Percentiles rank a stretch among this genome's conserved stretches.
phyloP scores from a whole-genome alignment of 1,284 basidiomycete species.

The Ustilago vetiveriae region DNA sequence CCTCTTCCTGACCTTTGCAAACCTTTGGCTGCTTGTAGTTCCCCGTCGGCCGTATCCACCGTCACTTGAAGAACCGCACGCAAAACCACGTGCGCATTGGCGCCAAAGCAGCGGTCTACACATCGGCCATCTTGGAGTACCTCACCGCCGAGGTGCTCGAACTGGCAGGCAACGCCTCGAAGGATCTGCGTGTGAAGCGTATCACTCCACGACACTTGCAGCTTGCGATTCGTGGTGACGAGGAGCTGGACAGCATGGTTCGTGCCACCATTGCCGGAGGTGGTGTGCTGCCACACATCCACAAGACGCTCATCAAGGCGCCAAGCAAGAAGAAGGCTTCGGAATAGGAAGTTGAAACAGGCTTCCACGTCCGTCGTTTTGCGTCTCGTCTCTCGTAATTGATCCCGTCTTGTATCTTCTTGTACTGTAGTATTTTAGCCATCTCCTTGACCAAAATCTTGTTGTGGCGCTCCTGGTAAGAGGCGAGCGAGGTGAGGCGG shows the following conservation, averaged over 20 bases:
- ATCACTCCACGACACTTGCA: conserved; percentile 94
- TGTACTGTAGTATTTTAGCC: conserved; percentile 42
- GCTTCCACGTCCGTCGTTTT: conserved; percentile 8
- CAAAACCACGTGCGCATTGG: conserved; percentile 93
- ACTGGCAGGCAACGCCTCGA: conserved; percentile 95
- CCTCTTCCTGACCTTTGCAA: background rate
- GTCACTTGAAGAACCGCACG: conserved; percentile 90
- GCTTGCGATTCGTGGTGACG: conserved; percentile 93
- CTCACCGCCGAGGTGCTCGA: conserved; percentile 89
- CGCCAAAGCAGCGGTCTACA: conserved; percentile 90
- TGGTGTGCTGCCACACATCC: conserved; percentile 95
- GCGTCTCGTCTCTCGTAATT: conserved; percentile 20
- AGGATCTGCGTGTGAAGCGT: conserved; percentile 93
- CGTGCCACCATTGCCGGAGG: conserved; percentile 75
- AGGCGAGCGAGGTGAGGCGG: background rate
- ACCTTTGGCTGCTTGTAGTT: conserved; percentile 71
- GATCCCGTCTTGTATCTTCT: conserved; percentile 28
- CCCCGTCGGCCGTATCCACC: conserved; percentile 91
- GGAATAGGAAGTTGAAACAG: conserved; percentile 1
- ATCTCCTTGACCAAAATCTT: conserved; percentile 12
- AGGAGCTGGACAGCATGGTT: conserved; percentile 77
- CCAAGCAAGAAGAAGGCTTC: conserved; percentile 53
- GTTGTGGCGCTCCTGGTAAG: too few species aligned
- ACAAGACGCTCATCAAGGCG: conserved; percentile 73
- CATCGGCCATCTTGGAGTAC: conserved; percentile 89